Evolutionary conservation across 2,329 filamentous ascomycete species (phyloP).

Genomic region (Sphaerostilbella broomeana): DNA sequence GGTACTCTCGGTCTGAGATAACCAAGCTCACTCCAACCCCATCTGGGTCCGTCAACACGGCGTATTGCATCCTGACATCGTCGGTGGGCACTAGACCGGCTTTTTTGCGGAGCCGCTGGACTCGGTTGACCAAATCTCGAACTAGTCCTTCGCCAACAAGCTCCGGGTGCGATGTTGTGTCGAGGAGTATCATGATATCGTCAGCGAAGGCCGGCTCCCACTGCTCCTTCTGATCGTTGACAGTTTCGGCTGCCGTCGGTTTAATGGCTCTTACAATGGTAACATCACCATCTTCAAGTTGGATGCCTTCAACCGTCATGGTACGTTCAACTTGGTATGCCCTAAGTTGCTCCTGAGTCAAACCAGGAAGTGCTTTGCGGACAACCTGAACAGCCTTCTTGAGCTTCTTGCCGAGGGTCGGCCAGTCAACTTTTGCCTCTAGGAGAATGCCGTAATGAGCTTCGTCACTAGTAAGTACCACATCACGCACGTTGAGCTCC

Average conservation of each 20-base stretch:
- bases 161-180: conserved; percentile 74
- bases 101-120: conserved; percentile 91
- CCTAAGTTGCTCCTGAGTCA: conserved; percentile 77
- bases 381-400: conserved; percentile 91
- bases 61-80: conserved; percentile 92
- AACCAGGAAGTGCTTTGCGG: conserved; percentile 76
- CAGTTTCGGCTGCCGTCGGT: conserved; percentile 61
- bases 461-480: conserved; percentile 81
- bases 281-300: conserved; percentile 74
- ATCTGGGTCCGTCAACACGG: conserved; percentile 71
- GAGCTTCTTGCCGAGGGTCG: conserved; percentile 89
- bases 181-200: conserved; percentile 87
- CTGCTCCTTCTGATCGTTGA: too few species aligned
- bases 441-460: conserved; percentile 89
- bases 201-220: conserved; percentile 84
- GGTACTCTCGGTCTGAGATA: conserved; percentile 54
- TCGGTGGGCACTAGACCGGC: conserved; percentile 85
- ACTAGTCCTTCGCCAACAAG: conserved; percentile 83
- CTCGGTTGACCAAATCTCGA: conserved; percentile 85
- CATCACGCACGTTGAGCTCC: conserved; percentile 82
- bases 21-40: conserved; percentile 63
- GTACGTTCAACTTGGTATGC: conserved; percentile 65
- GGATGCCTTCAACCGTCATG: conserved; percentile 80
- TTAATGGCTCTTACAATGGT: conserved; percentile 69
- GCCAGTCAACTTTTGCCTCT: conserved; percentile 86